Evolutionary conservation across 805 yeast genomes (phyloP).

Genomic region (Sporopachydermia lactativora): DNA sequence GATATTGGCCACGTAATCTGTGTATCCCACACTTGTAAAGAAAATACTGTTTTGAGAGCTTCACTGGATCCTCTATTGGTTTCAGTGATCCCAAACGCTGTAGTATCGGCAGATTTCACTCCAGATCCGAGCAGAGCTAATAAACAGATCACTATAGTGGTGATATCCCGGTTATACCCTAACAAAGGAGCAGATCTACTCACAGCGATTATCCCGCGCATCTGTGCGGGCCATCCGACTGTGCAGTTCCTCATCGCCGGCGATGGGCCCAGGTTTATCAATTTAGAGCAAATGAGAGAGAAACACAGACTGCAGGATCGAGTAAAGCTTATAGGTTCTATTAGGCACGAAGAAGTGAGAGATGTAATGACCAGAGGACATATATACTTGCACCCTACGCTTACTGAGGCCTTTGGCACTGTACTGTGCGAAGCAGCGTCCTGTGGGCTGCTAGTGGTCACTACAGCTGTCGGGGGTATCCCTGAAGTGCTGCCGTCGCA

Average conservation of each 20-base stretch:
- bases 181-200: conserved; percentile 91
- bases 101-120: conserved; percentile 63
- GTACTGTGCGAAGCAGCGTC: conserved; percentile 96
- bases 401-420: conserved; percentile 97
- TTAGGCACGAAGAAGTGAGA: conserved; percentile 84
- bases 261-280: conserved; percentile 91
- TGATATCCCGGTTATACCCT: conserved; percentile 83
- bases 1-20: conserved; percentile 92
- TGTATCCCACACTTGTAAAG: conserved; percentile 93
- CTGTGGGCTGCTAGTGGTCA: conserved; percentile 85
- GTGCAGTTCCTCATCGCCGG: conserved; percentile 87
- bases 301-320: conserved; percentile 72
- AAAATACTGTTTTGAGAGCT: conserved; percentile 84
- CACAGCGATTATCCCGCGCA: conserved; percentile 70
- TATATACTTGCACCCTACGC: conserved; percentile 82
- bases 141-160: conserved; percentile 64
- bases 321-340: conserved; percentile 73
- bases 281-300: conserved; percentile 92
- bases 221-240: conserved; percentile 47
- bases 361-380: conserved; percentile 90
- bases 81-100: conserved; percentile 94
- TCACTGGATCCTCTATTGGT: conserved; percentile 63
- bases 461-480: conserved; percentile 94
- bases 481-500: conserved; percentile 90
- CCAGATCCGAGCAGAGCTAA: conserved; percentile 21